A percentile compares a stretch with the other conserved stretches of the same genome.
Evolutionary conservation across 1,284 basidiomycete species (phyloP).

Genomic region (Ustilago loliicola): DNA sequence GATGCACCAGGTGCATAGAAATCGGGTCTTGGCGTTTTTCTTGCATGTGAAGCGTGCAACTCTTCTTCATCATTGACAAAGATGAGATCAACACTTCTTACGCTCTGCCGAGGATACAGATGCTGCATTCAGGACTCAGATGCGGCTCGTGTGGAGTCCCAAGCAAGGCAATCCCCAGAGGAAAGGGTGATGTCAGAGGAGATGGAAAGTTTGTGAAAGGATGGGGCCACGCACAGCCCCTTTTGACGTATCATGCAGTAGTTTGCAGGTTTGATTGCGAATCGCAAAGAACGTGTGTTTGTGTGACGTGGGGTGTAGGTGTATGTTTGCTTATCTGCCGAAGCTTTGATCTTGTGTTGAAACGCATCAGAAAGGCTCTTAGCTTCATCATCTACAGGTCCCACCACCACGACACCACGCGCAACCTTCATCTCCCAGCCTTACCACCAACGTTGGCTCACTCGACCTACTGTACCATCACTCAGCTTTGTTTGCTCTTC

Average conservation of each 20-base stretch:
- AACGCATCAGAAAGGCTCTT: not conserved
- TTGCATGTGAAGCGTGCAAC: constrained; percentile 1
- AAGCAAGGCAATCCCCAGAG: not conserved
- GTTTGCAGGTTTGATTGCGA: not conserved
- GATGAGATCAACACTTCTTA: no score
- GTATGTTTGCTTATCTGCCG: not conserved
- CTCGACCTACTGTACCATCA: not conserved
- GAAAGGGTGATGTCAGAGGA: not conserved
- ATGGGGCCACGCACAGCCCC: not conserved
- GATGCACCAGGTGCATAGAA: not conserved
- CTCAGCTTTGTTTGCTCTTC: not conserved
- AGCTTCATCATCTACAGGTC: not conserved
- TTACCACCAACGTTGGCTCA: not conserved
- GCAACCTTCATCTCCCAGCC: not conserved
- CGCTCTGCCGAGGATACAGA: no score
- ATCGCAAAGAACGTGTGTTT: not conserved
- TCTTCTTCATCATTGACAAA: no score
- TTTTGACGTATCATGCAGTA: not conserved
- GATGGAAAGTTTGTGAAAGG: not conserved
- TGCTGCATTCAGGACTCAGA: not conserved
- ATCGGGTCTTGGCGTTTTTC: constrained; percentile 1
- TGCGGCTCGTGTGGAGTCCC: not conserved
- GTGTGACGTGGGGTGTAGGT: not conserved
- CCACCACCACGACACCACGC: not conserved
- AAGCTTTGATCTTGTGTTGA: constrained; percentile 3